These are phyloP conservation scores for Eucalyptus microcorys DNA, from an alignment of 345 rosid genomes.

Conservation along the genomic window DNA sequence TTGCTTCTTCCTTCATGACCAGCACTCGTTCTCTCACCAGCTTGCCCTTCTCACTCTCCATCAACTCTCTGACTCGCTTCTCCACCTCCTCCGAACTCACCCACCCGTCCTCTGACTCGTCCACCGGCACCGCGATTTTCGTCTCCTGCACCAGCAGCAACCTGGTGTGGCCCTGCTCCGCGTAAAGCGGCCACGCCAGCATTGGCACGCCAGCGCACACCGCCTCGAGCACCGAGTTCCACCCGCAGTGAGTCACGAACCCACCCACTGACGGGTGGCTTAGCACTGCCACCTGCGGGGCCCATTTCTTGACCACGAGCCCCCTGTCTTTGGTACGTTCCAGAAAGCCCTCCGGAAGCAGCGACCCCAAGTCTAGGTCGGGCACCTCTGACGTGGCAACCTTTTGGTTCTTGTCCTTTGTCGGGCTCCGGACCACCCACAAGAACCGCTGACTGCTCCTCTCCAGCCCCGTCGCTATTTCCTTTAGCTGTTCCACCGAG, in stretches of 20 bases:
- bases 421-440: slow-evolving; percentile 44
- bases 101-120: slow-evolving; percentile 14
- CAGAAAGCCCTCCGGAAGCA: slow-evolving; percentile 36
- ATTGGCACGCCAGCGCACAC: slow-evolving; percentile 1
- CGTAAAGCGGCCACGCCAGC: slow-evolving; percentile 47
- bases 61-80: slow-evolving; percentile 13
- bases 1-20: background rate
- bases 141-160: slow-evolving; percentile 37
- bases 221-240: slow-evolving; percentile 24
- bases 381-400: background rate
- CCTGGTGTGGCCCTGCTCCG: slow-evolving; percentile 34
- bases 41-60: slow-evolving; percentile 7
- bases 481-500: slow-evolving; percentile 22
- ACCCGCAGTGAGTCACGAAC: slow-evolving; percentile 19
- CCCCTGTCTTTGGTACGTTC: slow-evolving; percentile 18
- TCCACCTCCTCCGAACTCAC: slow-evolving; percentile 15
- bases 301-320: slow-evolving; percentile 8
- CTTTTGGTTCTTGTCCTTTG: background rate
- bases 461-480: slow-evolving; percentile 41
- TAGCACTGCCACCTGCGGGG: slow-evolving; percentile 5
- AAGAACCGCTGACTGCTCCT: slow-evolving; percentile 31
- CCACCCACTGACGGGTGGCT: slow-evolving; percentile 5
- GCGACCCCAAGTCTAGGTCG: slow-evolving; percentile 10
- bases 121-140: slow-evolving; percentile 34
- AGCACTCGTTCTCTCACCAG: background rate